These are phyloP conservation scores for Entomortierella beljakovae DNA, from an alignment of 192 early-diverging fungal species.

Conservation along the genomic window DNA sequence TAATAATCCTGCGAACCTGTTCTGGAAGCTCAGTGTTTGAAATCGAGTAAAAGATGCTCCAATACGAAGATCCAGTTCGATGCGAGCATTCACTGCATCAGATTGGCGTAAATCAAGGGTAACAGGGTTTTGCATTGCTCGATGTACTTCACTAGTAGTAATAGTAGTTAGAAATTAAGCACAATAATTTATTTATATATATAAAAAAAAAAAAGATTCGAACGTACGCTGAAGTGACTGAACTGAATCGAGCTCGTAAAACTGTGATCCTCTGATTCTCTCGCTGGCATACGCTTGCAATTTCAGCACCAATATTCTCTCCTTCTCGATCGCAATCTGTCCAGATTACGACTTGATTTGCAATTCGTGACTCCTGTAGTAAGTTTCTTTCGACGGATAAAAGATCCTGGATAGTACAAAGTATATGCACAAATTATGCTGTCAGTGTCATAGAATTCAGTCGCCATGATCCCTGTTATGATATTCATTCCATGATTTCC, in stretches of 20 bases:
- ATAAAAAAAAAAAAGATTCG: not conserved
- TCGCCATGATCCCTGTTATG: too few species aligned
- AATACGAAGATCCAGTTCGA: constrained; percentile 91
- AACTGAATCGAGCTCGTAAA: constrained; percentile 89
- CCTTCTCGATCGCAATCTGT: constrained; percentile 99
- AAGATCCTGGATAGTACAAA: constrained; percentile 46
- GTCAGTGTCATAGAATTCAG: not conserved
- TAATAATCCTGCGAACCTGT: constrained; percentile 63
- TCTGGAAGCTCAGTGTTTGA: constrained; percentile 79
- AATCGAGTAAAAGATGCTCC: constrained; percentile 95
- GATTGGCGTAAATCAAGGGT: constrained; percentile 81
- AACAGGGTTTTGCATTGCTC: constrained; percentile 78
- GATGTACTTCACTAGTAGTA: constrained; percentile 72
- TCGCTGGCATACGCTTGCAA: constrained; percentile 71
- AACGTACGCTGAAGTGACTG: constrained; percentile 77
- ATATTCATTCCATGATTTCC: too few species aligned
- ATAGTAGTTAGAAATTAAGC: not conserved
- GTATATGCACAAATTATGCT: not conserved
- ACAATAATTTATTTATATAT: not conserved
- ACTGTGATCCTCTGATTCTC: constrained; percentile 77
- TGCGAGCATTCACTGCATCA: constrained; percentile 84
- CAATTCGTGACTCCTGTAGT: constrained; percentile 63
- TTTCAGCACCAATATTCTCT: constrained; percentile 92
- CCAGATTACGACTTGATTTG: constrained; percentile 91
- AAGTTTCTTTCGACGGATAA: constrained; percentile 75